Evolutionary conservation across 2,329 filamentous ascomycete genomes (phyloP), one percentile per base, ranked within the genome.

Genomic region (Botrytis cinerea): DNA sequence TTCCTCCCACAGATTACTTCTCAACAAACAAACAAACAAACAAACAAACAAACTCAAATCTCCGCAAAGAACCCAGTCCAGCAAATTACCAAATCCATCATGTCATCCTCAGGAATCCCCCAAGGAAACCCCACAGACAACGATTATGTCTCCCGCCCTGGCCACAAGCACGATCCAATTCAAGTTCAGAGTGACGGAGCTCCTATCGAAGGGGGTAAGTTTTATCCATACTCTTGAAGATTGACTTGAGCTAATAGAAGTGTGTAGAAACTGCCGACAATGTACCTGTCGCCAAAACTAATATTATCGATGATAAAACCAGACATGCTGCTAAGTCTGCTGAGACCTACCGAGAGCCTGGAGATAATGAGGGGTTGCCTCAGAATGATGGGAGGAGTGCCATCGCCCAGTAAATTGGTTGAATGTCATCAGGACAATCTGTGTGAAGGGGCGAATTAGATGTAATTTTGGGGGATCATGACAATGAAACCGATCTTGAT

Each of bases 321-420:
- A 74, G 66, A 46, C 38, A 43, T 16, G 40, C 35, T 43, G 57
- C 69, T 22, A 69, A 71, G 69, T 72, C 74, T 1, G 73, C 73
- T 22, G 70, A 66, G 4, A 62, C 38, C 32, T 80, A 80, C 48
- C 69, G 70, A 10, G 78, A 80, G 75, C 80, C 79, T 2, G 78
- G 74, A 25, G 79, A 80, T 70, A 77, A 78, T 40, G 79, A 80
- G 71, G 77, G 78, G 14, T 57, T 80, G 18, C 76, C 74, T 40
- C 64, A 67, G 18, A 28, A 77, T 68, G 74, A 74, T 73, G 76
- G 74, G 28, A 76, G 40, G 16, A 72, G 40, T 59, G 61, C 70
- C 10, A 45, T 35, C 40, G 62, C 62, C 20, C 70, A 60, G 38
- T 72, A 72, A 38, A 32, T 22, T 18, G 20, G 43, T 71, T 38